Evolutionary conservation across 192 early-diverging fungal species (phyloP).

Genomic region (Linnemannia schmuckeri): DNA sequence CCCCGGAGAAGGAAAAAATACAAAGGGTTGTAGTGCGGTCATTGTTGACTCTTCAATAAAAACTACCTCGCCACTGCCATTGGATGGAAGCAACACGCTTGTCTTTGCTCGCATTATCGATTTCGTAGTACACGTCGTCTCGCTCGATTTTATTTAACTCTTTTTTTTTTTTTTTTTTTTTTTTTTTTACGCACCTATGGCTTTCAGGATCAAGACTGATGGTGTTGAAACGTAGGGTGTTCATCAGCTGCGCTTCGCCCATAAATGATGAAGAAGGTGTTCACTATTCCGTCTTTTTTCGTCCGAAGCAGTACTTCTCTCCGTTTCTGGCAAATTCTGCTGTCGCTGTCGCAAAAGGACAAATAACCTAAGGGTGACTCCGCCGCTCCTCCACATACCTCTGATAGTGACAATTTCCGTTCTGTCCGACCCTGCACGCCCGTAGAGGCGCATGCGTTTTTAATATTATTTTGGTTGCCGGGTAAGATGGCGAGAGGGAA

Average conservation of each 20-base stretch:
- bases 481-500: background rate
- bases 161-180: background rate
- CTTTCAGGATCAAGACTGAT: background rate
- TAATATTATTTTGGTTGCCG: background rate
- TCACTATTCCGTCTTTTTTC: too few species aligned
- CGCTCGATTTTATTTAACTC: too few species aligned
- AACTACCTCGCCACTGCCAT: background rate
- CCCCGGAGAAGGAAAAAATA: background rate
- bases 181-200: background rate
- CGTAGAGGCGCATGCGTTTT: background rate
- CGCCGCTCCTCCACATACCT: too few species aligned
- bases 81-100: background rate
- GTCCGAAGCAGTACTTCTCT: background rate
- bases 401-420: too few species aligned
- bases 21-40: background rate
- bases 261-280: background rate
- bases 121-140: too few species aligned
- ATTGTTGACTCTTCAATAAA: background rate
- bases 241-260: background rate
- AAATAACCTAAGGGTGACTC: too few species aligned
- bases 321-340: background rate
- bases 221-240: background rate
- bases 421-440: too few species aligned
- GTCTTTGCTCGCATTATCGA: background rate
- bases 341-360: too few species aligned